These are phyloP conservation scores for Rhizophagus sp. DNA, from an alignment of 192 early-diverging fungal species.

Conservation along the genomic window DNA sequence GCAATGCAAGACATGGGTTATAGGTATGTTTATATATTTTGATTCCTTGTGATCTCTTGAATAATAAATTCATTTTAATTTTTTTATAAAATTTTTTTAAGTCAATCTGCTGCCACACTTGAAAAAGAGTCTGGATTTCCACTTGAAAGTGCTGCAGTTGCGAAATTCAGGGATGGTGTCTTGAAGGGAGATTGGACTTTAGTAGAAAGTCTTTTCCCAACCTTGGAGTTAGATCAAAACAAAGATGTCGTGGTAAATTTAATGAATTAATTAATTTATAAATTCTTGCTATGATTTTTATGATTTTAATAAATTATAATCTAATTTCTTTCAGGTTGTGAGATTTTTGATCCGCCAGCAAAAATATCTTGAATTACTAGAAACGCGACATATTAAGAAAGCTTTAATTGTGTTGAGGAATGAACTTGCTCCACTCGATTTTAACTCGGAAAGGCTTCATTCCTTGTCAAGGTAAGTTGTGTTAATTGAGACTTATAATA, in stretches of 20 bases:
- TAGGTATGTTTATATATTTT: conserved; percentile 50
- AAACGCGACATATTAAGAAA: conserved; percentile 62
- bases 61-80: background rate
- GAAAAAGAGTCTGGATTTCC: conserved; percentile 79
- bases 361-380: conserved; percentile 89
- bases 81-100: conserved; percentile 31
- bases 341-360: conserved; percentile 83
- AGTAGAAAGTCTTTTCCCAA: conserved; percentile 60
- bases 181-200: conserved; percentile 77
- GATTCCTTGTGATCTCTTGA: background rate
- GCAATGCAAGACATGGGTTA: conserved; percentile 81
- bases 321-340: conserved; percentile 35
- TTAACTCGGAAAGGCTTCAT: conserved; percentile 72
- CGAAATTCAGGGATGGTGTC: conserved; percentile 69
- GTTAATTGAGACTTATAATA: background rate
- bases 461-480: conserved; percentile 66
- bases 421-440: conserved; percentile 75
- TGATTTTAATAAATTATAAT: conserved; percentile 8
- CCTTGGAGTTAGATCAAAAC: conserved; percentile 46
- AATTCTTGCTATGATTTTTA: conserved; percentile 5
- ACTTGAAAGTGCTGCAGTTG: conserved; percentile 71
- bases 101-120: conserved; percentile 66
- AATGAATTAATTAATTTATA: background rate
- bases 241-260: conserved; percentile 38
- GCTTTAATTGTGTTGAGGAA: conserved; percentile 78